Evolutionary conservation across 116 monocot genomes (phyloP), one percentile per base, ranked within the genome.

Genomic region (Thalassia testudinum): DNA sequence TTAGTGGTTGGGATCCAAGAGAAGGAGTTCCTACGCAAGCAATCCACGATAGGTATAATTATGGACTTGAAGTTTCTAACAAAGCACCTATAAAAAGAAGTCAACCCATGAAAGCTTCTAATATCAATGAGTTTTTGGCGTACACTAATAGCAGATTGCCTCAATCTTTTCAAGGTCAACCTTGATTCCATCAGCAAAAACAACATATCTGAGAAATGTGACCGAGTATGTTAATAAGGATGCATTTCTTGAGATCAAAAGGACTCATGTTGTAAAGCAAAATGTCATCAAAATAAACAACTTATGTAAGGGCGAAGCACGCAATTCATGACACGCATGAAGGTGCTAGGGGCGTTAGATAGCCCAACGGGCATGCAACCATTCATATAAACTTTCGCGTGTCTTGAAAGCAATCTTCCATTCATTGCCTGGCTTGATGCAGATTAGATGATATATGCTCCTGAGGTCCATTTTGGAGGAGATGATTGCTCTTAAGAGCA

Each of bases 51-150:
- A 23, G 37, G 51, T 5, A 29, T 1, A 5, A 37, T 26, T 1
- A 65, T 37, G 14, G 23, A 4, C 5, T 18, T 47, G n/a, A n/a
- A 48, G 22, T 54, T n/a, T 5, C 27, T 6, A 37, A 56, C 49
- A 26, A 65, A 65, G 18, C 8, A 13, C 13, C 34, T 7, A 47
- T 56, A 59, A 23, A 59, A 59, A 11, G 59, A 21, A 17, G 26
- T 26, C 16, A 59, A 15, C 0, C 45, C 59, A 44, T 55, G 38
- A 16, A 64, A 64, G 28, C 63, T 64, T 14, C 11, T 4, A n/a
- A 64, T 24, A 6, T 64, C 42, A 0, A 12, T 22, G 17, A 12
- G 43, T 22, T 17, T 27, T 26, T 27, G 25, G 63, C 0, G 15
- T 25, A 17, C 28, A 27, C 55, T 43, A 64, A 12, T 54, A n/a